Evolutionary conservation across 2,329 filamentous ascomycete species (phyloP).

Genomic region (Thermothelomyces thermophilus): DNA sequence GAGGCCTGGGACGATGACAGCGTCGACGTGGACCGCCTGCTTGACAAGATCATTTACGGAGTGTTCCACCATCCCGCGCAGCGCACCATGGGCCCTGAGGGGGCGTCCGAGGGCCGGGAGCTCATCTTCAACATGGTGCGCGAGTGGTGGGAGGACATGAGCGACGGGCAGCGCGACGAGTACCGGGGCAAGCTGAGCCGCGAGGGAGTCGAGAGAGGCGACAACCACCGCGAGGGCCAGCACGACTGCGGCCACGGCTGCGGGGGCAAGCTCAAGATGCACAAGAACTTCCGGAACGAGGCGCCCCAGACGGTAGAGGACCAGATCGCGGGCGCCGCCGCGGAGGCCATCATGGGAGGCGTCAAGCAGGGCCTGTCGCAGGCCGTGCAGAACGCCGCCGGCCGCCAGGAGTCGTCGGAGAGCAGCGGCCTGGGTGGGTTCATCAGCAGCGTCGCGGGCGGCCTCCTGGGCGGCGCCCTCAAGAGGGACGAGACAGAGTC

Average conservation of each 20-base stretch:
- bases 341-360: constrained; percentile 51
- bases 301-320: constrained; percentile 46
- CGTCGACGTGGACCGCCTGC: constrained; percentile 60
- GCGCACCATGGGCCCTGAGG: constrained; percentile 61
- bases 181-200: constrained; percentile 71
- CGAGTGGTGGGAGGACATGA: constrained; percentile 73
- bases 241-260: constrained; percentile 82
- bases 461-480: constrained; percentile 45
- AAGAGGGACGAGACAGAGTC: constrained; percentile 44
- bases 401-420: constrained; percentile 38
- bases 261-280: constrained; percentile 68
- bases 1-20: constrained; percentile 75
- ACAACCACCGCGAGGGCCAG: constrained; percentile 83
- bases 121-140: constrained; percentile 75
- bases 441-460: constrained; percentile 58
- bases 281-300: constrained; percentile 51
- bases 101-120: constrained; percentile 62
- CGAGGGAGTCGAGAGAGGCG: constrained; percentile 65
- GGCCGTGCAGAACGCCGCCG: constrained; percentile 33
- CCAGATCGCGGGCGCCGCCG: constrained; percentile 50
- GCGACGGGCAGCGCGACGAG: constrained; percentile 54
- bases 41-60: constrained; percentile 71
- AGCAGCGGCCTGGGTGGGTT: constrained; percentile 63
- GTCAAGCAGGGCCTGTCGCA: constrained; percentile 47
- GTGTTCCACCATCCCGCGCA: constrained; percentile 86